Evolutionary conservation across 352 stramenopile genomes (phyloP).

Genomic region (Globisporangium middletonii): DNA sequence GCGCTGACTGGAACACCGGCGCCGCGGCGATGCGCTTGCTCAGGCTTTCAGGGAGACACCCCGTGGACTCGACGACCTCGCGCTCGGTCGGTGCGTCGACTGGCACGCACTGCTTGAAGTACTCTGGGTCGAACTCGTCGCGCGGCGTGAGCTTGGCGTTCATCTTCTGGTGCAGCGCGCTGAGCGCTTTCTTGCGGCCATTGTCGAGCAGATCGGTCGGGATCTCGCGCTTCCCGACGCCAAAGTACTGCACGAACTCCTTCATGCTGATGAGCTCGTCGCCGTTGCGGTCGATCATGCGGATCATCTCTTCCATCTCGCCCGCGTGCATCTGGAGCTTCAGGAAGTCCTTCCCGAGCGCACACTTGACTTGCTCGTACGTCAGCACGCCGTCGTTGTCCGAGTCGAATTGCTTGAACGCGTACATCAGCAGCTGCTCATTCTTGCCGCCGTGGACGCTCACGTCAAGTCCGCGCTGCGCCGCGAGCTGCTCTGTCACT

Average conservation of each 20-base stretch:
- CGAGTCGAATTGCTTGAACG: constrained; percentile 72
- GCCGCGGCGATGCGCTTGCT: constrained; percentile 34
- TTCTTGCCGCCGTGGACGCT: constrained; percentile 59
- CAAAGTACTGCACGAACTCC: constrained; percentile 82
- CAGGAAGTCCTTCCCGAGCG: constrained; percentile 53
- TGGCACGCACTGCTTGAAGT: constrained; percentile 12
- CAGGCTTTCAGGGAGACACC: constrained; percentile 58
- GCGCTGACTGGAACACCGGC: constrained; percentile 19
- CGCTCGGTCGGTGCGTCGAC: neutral
- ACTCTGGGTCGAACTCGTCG: constrained; percentile 36
- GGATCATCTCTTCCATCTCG: constrained; percentile 73
- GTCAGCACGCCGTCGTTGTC: constrained; percentile 72
- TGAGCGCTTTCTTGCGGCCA: constrained; percentile 50
- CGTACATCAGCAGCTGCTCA: constrained; percentile 61
- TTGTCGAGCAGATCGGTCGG: constrained; percentile 64
- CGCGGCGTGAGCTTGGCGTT: constrained; percentile 43
- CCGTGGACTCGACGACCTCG: constrained; percentile 5
- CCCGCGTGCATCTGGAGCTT: constrained; percentile 39
- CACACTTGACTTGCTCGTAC: constrained; percentile 60
- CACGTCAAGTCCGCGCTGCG: constrained; percentile 46
- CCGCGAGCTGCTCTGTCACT: constrained; percentile 49
- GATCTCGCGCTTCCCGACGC: constrained; percentile 44
- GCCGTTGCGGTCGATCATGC: constrained; percentile 63
- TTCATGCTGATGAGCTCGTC: constrained; percentile 73
- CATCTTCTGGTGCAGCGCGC: constrained; percentile 45